phyloP scores from a whole-genome alignment of 2,329 filamentous ascomycete genomes.

The Paramyrothecium roridum region DNA sequence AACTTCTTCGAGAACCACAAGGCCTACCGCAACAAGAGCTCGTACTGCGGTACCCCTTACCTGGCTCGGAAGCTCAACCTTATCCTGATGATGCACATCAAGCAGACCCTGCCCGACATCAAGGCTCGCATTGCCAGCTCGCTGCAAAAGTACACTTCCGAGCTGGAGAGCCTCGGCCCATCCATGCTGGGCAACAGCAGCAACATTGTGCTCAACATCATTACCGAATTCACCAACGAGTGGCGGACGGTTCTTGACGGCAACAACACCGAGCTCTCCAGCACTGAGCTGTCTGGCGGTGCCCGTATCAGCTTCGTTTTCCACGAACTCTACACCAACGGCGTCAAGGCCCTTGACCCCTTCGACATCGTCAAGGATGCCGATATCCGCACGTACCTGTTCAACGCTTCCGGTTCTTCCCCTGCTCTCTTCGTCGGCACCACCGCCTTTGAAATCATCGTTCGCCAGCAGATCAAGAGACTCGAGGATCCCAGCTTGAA shows the following conservation, averaged over 20 bases:
- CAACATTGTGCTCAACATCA: conserved; percentile 97
- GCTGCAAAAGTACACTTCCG: conserved; percentile 82
- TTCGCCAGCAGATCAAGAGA: conserved; percentile 97
- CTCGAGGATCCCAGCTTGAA: conserved; percentile 95
- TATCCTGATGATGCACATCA: conserved; percentile 99
- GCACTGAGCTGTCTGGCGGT: conserved; percentile 89
- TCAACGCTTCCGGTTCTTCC: conserved; percentile 98
- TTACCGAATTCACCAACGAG: conserved; percentile 97
- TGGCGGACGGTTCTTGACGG: conserved; percentile 95
- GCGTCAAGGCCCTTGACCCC: conserved; percentile 94
- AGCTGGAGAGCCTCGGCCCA: conserved; percentile 81
- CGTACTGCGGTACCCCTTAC: conserved; percentile 97
- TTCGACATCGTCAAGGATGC: conserved; percentile 97
- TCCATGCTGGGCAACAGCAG: conserved; percentile 94
- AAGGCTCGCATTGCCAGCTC: conserved; percentile 95
- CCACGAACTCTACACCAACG: conserved; percentile 96
- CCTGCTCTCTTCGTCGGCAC: conserved; percentile 96
- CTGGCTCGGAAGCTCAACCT: conserved; percentile 94
- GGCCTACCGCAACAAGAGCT: conserved; percentile 96
- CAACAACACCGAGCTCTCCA: conserved; percentile 94
- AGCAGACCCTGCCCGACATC: conserved; percentile 97
- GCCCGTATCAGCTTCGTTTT: conserved; percentile 99
- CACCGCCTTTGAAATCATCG: conserved; percentile 96
- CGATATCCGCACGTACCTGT: conserved; percentile 93
- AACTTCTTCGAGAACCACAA: conserved; percentile 98